Conservation (phyloP, 768 basidiomycete genomes). For the Psilocybe cyanescens region DNA sequence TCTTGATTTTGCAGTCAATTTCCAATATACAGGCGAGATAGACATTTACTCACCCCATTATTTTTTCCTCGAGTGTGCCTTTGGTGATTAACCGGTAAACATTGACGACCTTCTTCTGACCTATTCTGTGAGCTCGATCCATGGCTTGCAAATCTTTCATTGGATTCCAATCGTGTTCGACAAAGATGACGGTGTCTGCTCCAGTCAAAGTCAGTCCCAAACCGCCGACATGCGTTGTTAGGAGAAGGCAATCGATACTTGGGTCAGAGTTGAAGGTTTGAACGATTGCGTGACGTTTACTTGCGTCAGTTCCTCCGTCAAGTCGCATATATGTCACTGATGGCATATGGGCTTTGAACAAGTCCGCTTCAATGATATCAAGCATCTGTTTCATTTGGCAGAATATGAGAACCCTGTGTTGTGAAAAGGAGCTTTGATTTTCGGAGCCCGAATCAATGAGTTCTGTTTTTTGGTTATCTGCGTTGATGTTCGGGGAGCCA, state of each 20-base stretch:
- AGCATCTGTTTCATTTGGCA: constrained; percentile 99
- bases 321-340: constrained; percentile 98
- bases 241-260: constrained; percentile 92
- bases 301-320: constrained; percentile 90
- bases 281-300: constrained; percentile 94
- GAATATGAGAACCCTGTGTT: constrained; percentile 98
- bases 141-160: constrained; percentile 99
- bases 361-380: constrained; percentile 92
- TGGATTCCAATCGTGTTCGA: constrained; percentile 99
- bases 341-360: constrained; percentile 93
- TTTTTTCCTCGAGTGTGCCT: constrained; percentile 98
- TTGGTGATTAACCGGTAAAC: constrained; percentile 97
- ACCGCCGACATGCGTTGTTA: constrained; percentile 97
- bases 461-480: constrained; percentile 71
- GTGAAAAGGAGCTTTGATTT: constrained; percentile 71
- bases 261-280: constrained; percentile 99
- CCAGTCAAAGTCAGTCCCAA: constrained; percentile 95
- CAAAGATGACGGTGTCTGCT: constrained; percentile 98
- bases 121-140: constrained; percentile 97
- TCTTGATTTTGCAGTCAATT: constrained; percentile 28
- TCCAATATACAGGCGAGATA: neutral
- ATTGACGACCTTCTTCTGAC: constrained; percentile 99
- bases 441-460: constrained; percentile 61
- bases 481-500: constrained; percentile 36
- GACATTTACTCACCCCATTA: constrained; percentile 84